Evolutionary conservation across 768 basidiomycete genomes (phyloP).

Genomic region (Naganishia kalamii): DNA sequence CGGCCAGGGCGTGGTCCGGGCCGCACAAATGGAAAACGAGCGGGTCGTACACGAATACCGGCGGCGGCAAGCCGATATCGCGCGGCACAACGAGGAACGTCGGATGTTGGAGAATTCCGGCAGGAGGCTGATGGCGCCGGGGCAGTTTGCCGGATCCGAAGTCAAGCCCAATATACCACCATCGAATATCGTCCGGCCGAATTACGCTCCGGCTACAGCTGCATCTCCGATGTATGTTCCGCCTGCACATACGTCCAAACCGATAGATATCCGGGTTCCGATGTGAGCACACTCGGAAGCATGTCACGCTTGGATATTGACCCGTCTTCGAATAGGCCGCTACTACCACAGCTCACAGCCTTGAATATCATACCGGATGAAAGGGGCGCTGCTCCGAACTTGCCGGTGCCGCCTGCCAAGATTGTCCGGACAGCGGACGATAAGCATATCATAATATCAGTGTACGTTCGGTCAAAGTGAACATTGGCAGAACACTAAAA

Average conservation of each 20-base stretch:
- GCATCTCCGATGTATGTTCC: neutral
- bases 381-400: neutral
- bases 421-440: conserved; percentile 7
- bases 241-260: conserved; percentile 5
- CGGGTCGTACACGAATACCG: neutral
- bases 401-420: neutral
- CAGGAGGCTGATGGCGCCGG: neutral
- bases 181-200: neutral
- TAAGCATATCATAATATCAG: conserved; percentile 10
- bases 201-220: neutral
- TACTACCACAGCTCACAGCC: neutral
- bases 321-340: neutral
- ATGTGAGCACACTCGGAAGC: neutral
- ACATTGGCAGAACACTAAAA: neutral
- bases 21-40: conserved; percentile 9
- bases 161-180: neutral
- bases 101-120: neutral
- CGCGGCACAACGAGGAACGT: conserved; percentile 4
- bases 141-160: neutral
- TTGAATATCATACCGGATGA: conserved; percentile 8
- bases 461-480: neutral
- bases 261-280: conserved; percentile 1
- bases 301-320: neutral
- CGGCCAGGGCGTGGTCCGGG: neutral
- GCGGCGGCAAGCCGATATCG: conserved; percentile 4